A percentile compares a stretch with the other conserved stretches of the same genome.
Evolutionary conservation across 768 basidiomycete genomes (phyloP).

Genomic region (Boletus pseudo-olivaceus): DNA sequence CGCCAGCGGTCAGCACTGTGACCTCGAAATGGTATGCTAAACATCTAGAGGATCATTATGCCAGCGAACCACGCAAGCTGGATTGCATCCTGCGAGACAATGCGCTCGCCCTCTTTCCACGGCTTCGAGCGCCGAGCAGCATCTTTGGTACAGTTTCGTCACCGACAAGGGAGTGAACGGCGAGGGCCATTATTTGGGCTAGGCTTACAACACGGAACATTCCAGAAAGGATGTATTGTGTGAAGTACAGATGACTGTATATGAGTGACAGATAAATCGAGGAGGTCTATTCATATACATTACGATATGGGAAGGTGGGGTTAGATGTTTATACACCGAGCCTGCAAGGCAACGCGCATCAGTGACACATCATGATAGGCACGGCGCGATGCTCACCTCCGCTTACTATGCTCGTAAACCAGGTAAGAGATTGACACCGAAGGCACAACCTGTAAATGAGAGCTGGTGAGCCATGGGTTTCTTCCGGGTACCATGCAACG

Average conservation of each 20-base stretch:
- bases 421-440: constrained; percentile 97
- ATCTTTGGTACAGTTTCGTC: neutral
- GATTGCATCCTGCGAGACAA: constrained; percentile 46
- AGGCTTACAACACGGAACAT: constrained; percentile 10
- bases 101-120: constrained; percentile 49
- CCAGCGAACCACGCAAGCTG: constrained; percentile 37
- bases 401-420: constrained; percentile 85
- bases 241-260: constrained; percentile 26
- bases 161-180: neutral
- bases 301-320: constrained; percentile 9
- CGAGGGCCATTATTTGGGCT: neutral
- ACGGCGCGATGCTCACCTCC: constrained; percentile 47
- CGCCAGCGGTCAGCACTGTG: constrained; percentile 52
- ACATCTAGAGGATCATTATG: constrained; percentile 50
- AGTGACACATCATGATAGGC: neutral
- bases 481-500: neutral
- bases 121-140: constrained; percentile 13
- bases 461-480: constrained; percentile 1
- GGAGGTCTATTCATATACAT: constrained; percentile 25
- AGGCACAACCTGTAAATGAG: constrained; percentile 70
- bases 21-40: constrained; percentile 62
- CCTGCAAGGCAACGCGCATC: constrained; percentile 33
- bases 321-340: constrained; percentile 52
- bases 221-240: constrained; percentile 20
- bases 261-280: constrained; percentile 23